Evolutionary conservation across 768 basidiomycete species (phyloP).

Genomic region (Boletales sp.): DNA sequence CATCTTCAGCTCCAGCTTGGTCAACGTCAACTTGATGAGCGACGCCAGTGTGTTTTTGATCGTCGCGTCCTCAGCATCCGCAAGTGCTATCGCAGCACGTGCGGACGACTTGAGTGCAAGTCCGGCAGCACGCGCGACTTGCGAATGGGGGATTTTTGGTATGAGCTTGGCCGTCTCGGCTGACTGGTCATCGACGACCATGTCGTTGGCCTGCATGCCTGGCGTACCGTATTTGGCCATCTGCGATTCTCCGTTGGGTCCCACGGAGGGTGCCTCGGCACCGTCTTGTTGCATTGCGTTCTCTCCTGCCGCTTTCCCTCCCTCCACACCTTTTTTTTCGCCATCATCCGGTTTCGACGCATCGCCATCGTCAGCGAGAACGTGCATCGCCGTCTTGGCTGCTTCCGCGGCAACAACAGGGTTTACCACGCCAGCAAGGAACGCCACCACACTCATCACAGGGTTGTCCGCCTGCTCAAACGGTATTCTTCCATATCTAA

Average conservation of each 20-base stretch:
- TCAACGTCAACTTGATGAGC: constrained; percentile 79
- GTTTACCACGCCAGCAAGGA: constrained; percentile 88
- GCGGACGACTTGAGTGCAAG: constrained; percentile 89
- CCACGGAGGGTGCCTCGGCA: constrained; percentile 4
- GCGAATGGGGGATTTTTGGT: constrained; percentile 58
- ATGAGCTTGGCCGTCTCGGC: constrained; percentile 26
- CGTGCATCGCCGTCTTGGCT: constrained; percentile 84
- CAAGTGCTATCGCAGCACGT: constrained; percentile 76
- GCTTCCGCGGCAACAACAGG: constrained; percentile 91
- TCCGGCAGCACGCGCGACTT: constrained; percentile 76
- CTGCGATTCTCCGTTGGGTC: constrained; percentile 12
- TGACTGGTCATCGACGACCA: constrained; percentile 44
- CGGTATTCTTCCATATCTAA: constrained; percentile 76
- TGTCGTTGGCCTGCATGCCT: constrained; percentile 26
- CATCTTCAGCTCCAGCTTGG: constrained; percentile 94
- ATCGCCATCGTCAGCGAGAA: constrained; percentile 64
- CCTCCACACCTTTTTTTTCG: constrained; percentile 21
- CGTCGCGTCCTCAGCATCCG: constrained; percentile 76
- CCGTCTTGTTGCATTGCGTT: constrained; percentile 32
- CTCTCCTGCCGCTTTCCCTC: constrained; percentile 43
- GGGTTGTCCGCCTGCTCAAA: constrained; percentile 97
- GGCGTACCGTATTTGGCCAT: constrained; percentile 13
- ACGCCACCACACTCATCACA: constrained; percentile 97
- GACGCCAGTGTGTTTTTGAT: constrained; percentile 76
- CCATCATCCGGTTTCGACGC: constrained; percentile 26